Evolutionary conservation across 306 rosid genomes (phyloP).

Genomic region (Malus domestica): ASM211411v1 NC_041796.1:22570001-22570500

Average conservation of each 20-base stretch:
- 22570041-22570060: constrained; percentile 82
- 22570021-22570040: constrained; percentile 79
- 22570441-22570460: background rate
- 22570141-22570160: too few relatives aligned
- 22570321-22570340: too few relatives aligned
- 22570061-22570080: constrained; percentile 3
- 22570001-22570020: constrained; percentile 91
- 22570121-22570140: background rate
- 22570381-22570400: background rate
- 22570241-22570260: too few relatives aligned
- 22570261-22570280: too few relatives aligned
- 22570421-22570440: background rate
- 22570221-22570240: too few relatives aligned
- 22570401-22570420: background rate
- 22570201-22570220: too few relatives aligned
- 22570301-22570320: too few relatives aligned
- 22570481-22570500: constrained; percentile 12
- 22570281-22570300: too few relatives aligned
- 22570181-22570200: too few relatives aligned
- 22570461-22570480: background rate
- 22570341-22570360: too few relatives aligned
- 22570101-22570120: background rate
- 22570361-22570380: too few relatives aligned
- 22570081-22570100: background rate
- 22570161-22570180: too few relatives aligned